Evolutionary conservation across 2,329 filamentous ascomycete species (phyloP).

Genomic region (Monosporascus sp.): DNA sequence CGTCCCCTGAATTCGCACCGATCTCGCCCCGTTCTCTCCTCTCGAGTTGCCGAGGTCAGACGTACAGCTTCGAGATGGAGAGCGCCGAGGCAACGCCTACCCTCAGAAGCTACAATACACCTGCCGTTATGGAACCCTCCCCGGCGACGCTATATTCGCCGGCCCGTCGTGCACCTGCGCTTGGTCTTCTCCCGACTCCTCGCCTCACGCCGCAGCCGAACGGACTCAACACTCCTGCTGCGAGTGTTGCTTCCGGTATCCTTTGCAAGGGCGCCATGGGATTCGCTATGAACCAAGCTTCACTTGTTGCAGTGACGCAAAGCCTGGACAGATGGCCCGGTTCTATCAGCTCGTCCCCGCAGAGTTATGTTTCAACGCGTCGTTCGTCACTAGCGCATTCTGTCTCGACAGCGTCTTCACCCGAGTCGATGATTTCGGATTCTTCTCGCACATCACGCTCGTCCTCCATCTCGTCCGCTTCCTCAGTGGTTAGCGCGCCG

Average conservation of each 20-base stretch:
- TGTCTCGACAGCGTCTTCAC: conserved; percentile 58
- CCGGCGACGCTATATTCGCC: conserved; percentile 38
- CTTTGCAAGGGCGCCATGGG: conserved; percentile 53
- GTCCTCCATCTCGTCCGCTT: conserved; percentile 60
- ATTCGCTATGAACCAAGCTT: conserved; percentile 54
- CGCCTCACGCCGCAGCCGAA: conserved; percentile 52
- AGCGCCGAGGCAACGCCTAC: conserved; percentile 36
- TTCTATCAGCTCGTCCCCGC: conserved; percentile 46
- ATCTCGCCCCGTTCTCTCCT: conserved; percentile 40
- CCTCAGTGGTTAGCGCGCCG: conserved; percentile 57
- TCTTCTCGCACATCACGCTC: conserved; percentile 57
- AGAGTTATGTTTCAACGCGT: conserved; percentile 44
- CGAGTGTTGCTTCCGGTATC: conserved; percentile 47
- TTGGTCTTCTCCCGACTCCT: conserved; percentile 54
- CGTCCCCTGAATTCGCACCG: conserved; percentile 31
- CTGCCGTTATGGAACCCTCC: conserved; percentile 46
- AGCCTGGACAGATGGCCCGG: conserved; percentile 49
- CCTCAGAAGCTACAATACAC: conserved; percentile 36
- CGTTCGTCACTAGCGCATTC: conserved; percentile 61
- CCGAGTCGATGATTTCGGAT: conserved; percentile 64
- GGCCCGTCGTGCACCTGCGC: conserved; percentile 45
- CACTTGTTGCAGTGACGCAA: conserved; percentile 40
- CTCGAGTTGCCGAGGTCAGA: conserved; percentile 36
- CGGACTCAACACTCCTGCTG: conserved; percentile 57
- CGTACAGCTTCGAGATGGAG: conserved; percentile 30